Conservation (phyloP, 129 eudicot genomes). For the sunflower (Helianthus annuus) region HanXRQr2.0-SUNRISE NC_035448.2:181251785-181252284, state of each 20-base stretch:
- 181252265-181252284: not conserved
- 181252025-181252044: not conserved
- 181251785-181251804: not conserved
- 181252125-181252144: not conserved
- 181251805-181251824: not conserved
- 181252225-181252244: conserved; percentile 26
- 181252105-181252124: not conserved
- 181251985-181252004: conserved; percentile 3
- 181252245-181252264: conserved; percentile 20
- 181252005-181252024: conserved; percentile 12
- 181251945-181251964: not conserved
- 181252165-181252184: not conserved
- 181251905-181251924: conserved; percentile 5
- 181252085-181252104: conserved; percentile 20
- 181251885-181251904: conserved; percentile 20
- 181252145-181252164: not conserved
- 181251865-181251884: conserved; percentile 6
- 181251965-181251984: not conserved
- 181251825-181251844: not conserved
- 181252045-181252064: conserved; percentile 1
- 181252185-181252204: not conserved
- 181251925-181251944: not conserved
- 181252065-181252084: not conserved
- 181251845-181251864: conserved; percentile 4
- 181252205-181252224: not conserved